Conservation (phyloP, 1,139 yeast species). For the Geotrichum citri-aurantii region DNA sequence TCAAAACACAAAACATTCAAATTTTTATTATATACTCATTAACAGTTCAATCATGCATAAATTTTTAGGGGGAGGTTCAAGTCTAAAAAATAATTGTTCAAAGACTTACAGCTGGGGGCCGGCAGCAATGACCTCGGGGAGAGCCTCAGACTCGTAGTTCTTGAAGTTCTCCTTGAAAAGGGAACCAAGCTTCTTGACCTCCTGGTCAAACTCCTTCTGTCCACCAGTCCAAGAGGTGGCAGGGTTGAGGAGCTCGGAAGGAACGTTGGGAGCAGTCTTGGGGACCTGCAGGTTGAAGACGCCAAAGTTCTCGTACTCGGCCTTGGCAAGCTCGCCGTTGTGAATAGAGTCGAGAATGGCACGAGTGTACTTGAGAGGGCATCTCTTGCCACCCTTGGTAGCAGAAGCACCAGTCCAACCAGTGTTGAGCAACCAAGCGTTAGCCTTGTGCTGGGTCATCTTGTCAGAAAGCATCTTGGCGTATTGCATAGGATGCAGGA, state of each 20-base stretch:
- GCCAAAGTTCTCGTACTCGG: slow-evolving; percentile 77
- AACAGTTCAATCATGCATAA: background rate
- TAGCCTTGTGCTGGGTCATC: slow-evolving; percentile 81
- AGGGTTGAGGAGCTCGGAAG: slow-evolving; percentile 82
- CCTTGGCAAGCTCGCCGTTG: slow-evolving; percentile 78
- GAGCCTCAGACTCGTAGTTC: slow-evolving; percentile 78
- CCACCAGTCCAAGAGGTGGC: slow-evolving; percentile 78
- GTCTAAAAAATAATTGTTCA: background rate
- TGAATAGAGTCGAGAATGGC: slow-evolving; percentile 94
- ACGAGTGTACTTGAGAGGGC: slow-evolving; percentile 96
- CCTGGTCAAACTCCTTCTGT: slow-evolving; percentile 56
- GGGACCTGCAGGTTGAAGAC: slow-evolving; percentile 87
- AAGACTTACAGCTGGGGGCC: slow-evolving; percentile 52
- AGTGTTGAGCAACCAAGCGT: slow-evolving; percentile 95
- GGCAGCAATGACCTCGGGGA: slow-evolving; percentile 84
- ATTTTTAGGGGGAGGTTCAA: background rate
- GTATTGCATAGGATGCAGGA: slow-evolving; percentile 95
- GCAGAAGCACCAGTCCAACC: slow-evolving; percentile 98
- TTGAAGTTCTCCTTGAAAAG: slow-evolving; percentile 82
- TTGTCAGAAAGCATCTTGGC: slow-evolving; percentile 95
- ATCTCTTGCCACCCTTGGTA: slow-evolving; percentile 91
- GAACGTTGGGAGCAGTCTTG: slow-evolving; percentile 74
- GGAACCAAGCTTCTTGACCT: slow-evolving; percentile 67
- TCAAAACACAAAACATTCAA: background rate
- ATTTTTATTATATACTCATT: background rate